phyloP scores from a whole-genome alignment of 805 yeast genomes.

The Metschnikowia hibisci region DNA sequence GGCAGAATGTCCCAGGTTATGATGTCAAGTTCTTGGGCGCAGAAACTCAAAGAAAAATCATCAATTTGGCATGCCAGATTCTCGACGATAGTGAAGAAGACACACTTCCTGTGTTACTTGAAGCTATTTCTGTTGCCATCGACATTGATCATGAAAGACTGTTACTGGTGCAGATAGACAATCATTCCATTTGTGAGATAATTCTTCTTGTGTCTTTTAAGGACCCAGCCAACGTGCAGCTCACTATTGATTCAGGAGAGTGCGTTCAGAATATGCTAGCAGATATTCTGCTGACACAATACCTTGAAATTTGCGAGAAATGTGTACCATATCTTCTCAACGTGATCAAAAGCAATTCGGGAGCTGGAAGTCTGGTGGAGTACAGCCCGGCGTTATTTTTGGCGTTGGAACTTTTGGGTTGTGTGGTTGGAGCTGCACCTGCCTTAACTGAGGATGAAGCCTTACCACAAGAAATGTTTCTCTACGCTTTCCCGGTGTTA shows the following conservation, averaged over 20 bases:
- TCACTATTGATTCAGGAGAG: constrained; percentile 63
- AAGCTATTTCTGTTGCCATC: constrained; percentile 59
- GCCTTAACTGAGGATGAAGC: constrained; percentile 8
- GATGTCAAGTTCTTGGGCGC: constrained; percentile 16
- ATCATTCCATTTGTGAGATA: constrained; percentile 45
- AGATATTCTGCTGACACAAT: constrained; percentile 42
- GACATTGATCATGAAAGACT: constrained; percentile 31
- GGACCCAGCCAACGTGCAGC: constrained; percentile 71
- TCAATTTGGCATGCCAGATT: constrained; percentile 42
- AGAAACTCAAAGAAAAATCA: constrained; percentile 31
- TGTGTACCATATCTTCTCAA: constrained; percentile 50
- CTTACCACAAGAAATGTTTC: constrained; percentile 40
- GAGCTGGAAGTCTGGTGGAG: constrained; percentile 29
- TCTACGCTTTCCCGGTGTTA: constrained; percentile 42
- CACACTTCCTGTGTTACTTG: constrained; percentile 68
- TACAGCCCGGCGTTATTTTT: constrained; percentile 61
- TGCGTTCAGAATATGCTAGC: constrained; percentile 59
- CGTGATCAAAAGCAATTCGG: constrained; percentile 26
- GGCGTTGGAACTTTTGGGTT: constrained; percentile 52
- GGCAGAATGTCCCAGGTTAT: constrained; percentile 24
- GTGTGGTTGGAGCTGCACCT: constrained; percentile 47
- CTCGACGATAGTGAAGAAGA: constrained; percentile 72
- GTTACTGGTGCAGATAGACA: constrained; percentile 15
- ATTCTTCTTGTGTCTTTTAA: constrained; percentile 63
- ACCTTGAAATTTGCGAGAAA: constrained; percentile 43